phyloP scores from a whole-genome alignment of 805 yeast species.

The Candida michaelii region DNA sequence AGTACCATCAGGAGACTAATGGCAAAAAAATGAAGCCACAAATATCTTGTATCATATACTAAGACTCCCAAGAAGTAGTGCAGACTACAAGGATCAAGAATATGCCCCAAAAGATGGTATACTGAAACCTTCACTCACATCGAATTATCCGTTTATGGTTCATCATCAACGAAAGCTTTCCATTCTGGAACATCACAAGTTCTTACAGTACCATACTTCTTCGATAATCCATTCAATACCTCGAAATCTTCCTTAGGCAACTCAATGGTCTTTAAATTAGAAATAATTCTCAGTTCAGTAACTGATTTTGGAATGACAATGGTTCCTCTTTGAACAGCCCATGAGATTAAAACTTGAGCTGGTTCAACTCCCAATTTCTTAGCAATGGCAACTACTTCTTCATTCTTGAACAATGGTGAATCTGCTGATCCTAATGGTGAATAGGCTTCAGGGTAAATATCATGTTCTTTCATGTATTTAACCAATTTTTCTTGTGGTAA shows the following conservation, averaged over 20 bases:
- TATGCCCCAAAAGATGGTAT: too few relatives aligned
- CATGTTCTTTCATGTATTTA: constrained; percentile 52
- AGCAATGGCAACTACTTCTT: constrained; percentile 27
- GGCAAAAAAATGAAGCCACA: too few relatives aligned
- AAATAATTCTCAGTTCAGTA: constrained; percentile 33
- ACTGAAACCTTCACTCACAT: too few relatives aligned
- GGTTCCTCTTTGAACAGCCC: constrained; percentile 41
- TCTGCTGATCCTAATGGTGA: constrained; percentile 61
- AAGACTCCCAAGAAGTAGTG: too few relatives aligned
- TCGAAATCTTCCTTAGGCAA: constrained; percentile 38
- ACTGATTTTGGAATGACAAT: constrained; percentile 42
- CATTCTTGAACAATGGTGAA: constrained; percentile 37
- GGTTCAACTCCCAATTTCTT: constrained; percentile 30
- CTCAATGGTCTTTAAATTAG: constrained; percentile 36
- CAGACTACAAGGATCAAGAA: too few relatives aligned
- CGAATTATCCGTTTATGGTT: too few relatives aligned
- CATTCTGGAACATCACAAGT: constrained; percentile 20
- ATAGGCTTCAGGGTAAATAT: constrained; percentile 71
- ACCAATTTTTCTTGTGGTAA: constrained; percentile 41
- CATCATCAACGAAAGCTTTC: constrained; percentile 16
- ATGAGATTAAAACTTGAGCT: constrained; percentile 36
- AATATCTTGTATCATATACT: too few relatives aligned
- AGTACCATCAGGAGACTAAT: too few relatives aligned
- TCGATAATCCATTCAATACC: constrained; percentile 30
- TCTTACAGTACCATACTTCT: constrained; percentile 36